phyloP scores from a whole-genome alignment of 345 rosid genomes.

The Eucalyptus cloeziana region DNA sequence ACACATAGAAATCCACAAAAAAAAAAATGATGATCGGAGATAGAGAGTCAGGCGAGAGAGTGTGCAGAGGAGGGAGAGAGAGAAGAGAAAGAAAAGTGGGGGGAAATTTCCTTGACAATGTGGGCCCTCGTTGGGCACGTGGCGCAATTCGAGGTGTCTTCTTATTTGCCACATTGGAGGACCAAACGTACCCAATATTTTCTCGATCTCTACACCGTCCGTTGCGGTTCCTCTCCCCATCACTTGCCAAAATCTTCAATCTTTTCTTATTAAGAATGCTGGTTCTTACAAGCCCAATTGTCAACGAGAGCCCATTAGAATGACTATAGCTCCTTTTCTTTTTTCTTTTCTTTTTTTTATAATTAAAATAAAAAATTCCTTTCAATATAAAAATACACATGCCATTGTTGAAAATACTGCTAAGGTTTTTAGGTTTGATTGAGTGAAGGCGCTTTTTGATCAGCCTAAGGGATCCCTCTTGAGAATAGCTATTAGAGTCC shows the following conservation, averaged over 20 bases:
- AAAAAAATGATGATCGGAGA: no score
- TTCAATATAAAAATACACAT: neutral
- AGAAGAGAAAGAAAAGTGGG: no score
- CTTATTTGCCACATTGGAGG: no score
- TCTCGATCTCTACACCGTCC: neutral
- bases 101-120: no score
- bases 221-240: neutral
- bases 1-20: no score
- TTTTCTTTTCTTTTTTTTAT: neutral
- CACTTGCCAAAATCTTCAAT: neutral
- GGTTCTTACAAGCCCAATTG: neutral
- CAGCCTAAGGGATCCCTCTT: neutral
- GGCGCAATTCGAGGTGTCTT: no score
- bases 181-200: no score
- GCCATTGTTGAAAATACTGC: neutral
- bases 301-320: neutral
- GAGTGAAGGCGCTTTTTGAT: neutral
- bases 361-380: neutral
- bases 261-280: neutral
- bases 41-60: no score
- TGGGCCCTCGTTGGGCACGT: no score
- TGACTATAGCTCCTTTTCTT: neutral
- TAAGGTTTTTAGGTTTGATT: neutral
- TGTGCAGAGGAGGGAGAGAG: no score
- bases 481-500: neutral